phyloP scores from a whole-genome alignment of 495 filamentous ascomycete species.

The Chaetomium tenue region DNA sequence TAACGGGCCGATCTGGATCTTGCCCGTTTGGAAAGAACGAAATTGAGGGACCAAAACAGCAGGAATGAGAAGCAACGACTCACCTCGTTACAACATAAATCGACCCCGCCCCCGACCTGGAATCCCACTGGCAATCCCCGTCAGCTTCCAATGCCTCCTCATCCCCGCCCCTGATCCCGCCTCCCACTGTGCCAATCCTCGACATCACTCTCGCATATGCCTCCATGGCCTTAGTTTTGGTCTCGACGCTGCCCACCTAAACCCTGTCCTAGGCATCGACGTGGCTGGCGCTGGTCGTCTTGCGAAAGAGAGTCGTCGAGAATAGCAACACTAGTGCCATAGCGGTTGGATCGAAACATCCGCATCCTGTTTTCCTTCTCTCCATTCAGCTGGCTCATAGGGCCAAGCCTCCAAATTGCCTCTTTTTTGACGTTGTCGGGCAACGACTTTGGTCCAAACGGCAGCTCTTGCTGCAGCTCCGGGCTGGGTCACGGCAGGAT shows the following conservation, averaged over 20 bases:
- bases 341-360: neutral
- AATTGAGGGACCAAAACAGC: neutral
- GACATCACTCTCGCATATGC: neutral
- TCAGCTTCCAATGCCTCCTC: neutral
- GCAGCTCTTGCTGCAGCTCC: neutral
- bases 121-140: neutral
- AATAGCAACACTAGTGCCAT: neutral
- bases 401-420: neutral
- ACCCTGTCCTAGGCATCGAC: neutral
- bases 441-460: neutral
- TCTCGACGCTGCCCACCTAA: neutral
- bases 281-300: constrained; percentile 3
- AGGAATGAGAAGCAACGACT: neutral
- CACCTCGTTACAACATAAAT: neutral
- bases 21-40: neutral
- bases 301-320: neutral
- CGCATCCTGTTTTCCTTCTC: neutral
- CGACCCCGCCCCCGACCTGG: neutral
- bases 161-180: neutral
- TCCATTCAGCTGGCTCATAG: neutral
- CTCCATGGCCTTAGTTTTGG: too few relatives aligned
- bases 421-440: neutral
- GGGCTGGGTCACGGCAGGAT: neutral
- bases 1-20: neutral
- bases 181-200: neutral